Conservation (phyloP, 345 rosid species). For the Litchi chinensis region DNA sequence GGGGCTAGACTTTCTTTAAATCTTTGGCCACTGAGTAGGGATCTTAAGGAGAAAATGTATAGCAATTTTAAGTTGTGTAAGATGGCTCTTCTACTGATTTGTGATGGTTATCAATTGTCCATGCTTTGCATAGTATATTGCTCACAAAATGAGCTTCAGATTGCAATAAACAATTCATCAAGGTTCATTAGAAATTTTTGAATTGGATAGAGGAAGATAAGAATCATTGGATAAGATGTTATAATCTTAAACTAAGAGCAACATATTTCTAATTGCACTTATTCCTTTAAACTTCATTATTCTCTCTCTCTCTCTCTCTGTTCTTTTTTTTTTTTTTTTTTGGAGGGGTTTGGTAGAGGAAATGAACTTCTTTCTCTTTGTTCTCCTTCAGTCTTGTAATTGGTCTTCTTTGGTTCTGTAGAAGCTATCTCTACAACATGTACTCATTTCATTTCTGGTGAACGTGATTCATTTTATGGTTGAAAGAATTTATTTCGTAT, state of each 20-base stretch:
- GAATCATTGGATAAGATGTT: neutral
- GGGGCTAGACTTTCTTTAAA: neutral
- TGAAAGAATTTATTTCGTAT: neutral
- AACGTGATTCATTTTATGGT: neutral
- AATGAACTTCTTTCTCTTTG: too few species aligned
- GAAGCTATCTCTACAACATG: too few species aligned
- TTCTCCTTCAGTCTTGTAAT: too few species aligned
- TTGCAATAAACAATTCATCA: neutral
- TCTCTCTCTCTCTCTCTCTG: too few species aligned
- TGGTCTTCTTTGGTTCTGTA: too few species aligned
- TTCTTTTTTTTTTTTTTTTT: too few species aligned
- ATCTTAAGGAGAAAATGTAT: neutral
- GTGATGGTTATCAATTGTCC: neutral
- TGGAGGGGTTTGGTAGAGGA: too few species aligned
- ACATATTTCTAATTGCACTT: neutral
- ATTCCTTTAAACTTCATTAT: neutral
- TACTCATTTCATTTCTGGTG: too few species aligned
- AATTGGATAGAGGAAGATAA: neutral
- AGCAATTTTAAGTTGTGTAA: neutral
- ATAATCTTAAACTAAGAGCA: neutral
- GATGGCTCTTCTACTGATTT: neutral
- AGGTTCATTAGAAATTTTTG: neutral
- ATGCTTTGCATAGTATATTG: neutral
- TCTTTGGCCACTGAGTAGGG: neutral
- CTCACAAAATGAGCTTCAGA: neutral